Percentiles rank a stretch among this genome's conserved stretches.
phyloP scores from a whole-genome alignment of 805 yeast genomes.

The Candida cerambycidarum region DNA sequence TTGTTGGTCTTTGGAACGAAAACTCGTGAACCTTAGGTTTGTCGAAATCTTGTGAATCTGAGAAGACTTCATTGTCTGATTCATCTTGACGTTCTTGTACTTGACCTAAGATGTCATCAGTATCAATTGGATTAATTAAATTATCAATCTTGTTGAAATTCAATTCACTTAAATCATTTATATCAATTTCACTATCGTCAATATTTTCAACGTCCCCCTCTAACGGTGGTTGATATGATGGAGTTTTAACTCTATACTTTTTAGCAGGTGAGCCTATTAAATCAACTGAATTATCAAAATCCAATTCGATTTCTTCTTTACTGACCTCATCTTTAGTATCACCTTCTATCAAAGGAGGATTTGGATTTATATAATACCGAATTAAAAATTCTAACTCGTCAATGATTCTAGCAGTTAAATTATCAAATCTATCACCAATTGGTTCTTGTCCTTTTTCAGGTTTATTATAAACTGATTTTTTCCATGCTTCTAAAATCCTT shows the following conservation, averaged over 20 bases:
- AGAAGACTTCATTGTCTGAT: neutral
- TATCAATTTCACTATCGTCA: slow-evolving; percentile 25
- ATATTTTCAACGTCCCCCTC: slow-evolving; percentile 11
- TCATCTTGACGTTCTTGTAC: neutral
- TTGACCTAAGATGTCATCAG: neutral
- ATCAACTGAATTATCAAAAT: slow-evolving; percentile 25
- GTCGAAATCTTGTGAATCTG: slow-evolving; percentile 4
- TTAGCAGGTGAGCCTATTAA: slow-evolving; percentile 19
- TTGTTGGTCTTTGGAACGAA: slow-evolving; percentile 38
- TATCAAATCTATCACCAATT: slow-evolving; percentile 49
- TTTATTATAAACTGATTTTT: slow-evolving; percentile 26
- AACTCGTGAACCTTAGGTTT: slow-evolving; percentile 20
- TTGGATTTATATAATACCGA: slow-evolving; percentile 38
- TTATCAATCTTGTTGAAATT: slow-evolving; percentile 39
- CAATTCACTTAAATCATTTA: slow-evolving; percentile 39
- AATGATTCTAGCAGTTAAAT: slow-evolving; percentile 67
- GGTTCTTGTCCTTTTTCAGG: slow-evolving; percentile 15
- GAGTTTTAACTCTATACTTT: slow-evolving; percentile 6
- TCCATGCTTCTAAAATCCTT: slow-evolving; percentile 43
- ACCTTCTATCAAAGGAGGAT: slow-evolving; percentile 20
- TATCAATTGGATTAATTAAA: slow-evolving; percentile 23
- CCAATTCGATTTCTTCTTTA: slow-evolving; percentile 23
- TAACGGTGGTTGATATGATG: neutral
- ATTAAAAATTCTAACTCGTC: slow-evolving; percentile 63
- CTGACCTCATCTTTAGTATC: slow-evolving; percentile 23